These are phyloP conservation scores for Schizosaccharomyces osmophilus DNA, from an alignment of 805 yeast genomes.

Conservation along the genomic window DNA sequence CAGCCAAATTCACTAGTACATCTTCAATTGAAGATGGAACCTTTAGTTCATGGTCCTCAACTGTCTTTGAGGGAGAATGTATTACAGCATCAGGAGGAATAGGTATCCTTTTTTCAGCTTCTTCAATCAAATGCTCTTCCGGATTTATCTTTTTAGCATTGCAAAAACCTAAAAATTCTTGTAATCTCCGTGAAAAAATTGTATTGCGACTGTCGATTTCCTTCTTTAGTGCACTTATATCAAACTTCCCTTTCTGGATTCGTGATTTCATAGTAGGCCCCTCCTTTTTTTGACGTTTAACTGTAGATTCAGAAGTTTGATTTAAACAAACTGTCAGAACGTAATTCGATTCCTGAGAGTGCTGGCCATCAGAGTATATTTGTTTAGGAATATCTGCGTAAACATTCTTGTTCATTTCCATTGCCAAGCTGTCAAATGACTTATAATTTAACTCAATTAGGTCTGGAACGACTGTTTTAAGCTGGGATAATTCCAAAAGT, in stretches of 20 bases:
- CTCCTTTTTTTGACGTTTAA: no score
- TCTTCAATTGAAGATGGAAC: constrained; percentile 10
- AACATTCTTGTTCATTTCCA: constrained; percentile 2
- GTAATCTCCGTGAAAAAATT: no score
- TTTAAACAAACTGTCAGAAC: neutral
- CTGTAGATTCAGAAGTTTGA: no score
- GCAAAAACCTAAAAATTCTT: no score
- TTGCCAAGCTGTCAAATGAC: constrained; percentile 6
- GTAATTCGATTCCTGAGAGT: neutral
- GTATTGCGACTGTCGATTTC: no score
- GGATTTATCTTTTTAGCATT: no score
- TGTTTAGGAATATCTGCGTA: neutral
- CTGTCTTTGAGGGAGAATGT: no score
- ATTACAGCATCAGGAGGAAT: neutral
- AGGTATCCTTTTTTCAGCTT: neutral
- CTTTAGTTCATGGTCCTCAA: neutral
- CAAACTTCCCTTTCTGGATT: no score
- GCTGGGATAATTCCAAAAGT: constrained; percentile 5
- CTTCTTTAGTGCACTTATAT: no score
- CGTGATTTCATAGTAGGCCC: no score
- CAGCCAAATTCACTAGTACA: constrained; percentile 26
- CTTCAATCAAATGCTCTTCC: no score
- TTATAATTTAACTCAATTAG: constrained; percentile 5
- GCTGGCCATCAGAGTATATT: neutral
- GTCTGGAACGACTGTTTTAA: constrained; percentile 4